Evolutionary conservation across 306 rosid species (phyloP), one percentile per base, ranked within the genome.

Genomic region (Oxytropis ochrocephala): DNA sequence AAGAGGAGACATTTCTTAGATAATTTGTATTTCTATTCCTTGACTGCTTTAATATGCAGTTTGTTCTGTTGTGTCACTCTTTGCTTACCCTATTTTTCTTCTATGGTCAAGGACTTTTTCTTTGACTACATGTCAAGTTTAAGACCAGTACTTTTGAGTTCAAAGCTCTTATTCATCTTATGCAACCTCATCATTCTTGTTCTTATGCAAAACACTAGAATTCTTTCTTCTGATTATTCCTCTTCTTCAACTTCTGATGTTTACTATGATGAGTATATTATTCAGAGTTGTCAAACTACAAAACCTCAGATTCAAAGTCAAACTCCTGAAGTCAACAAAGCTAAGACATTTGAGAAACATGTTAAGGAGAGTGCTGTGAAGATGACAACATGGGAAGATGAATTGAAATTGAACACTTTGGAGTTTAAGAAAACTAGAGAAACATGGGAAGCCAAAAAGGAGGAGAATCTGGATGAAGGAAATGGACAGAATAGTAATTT

Each of bases 171-270:
- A 3, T 78, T 82, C 66, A 18, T 82, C 59, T 7, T 75, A 36
- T 82, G 86, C 2, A 82, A 82, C 73, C 43, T 82, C 64, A 70
- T 78, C 51, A 70, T 82, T 44, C 19, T 78, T 19, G 49, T 66
- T 33, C 83, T 82, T 7, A 9, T 82, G 14, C 80, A 85, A 46
- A 85, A 88, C 66, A 81, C 84, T 8, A 90, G 79, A 77, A n/a
- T 80, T 70, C 67, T 83, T 12, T 79, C 92, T 11, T 76, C 86
- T 7, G 4, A 60, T 16, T 27, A 81, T 11, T 70, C 87, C 36
- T 32, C 83, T 11, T 70, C 88, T 41, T 58, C 78, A 60, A 35
- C 80, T 21, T 60, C 55, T 69, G 76, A 69, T 68, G 80, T 75
- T 73, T 82, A 62, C 52, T 80, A 79, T 42, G 81, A 79, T 12